Evolutionary conservation across 1,284 basidiomycete genomes (phyloP).

Genomic region (Coriolopsis trogii): DNA sequence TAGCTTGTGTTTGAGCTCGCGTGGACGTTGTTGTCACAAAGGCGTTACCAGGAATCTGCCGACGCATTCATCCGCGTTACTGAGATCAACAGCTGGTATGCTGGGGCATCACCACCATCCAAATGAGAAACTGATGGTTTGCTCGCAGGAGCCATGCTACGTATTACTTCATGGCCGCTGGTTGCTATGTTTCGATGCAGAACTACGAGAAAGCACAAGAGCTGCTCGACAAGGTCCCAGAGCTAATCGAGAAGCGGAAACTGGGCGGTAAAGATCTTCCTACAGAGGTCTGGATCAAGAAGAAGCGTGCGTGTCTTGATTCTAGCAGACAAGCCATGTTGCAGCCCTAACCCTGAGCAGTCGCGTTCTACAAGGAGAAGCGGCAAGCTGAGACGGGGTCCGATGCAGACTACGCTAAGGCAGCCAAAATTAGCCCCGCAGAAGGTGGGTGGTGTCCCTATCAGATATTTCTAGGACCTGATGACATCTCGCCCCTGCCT

Average conservation of each 20-base stretch:
- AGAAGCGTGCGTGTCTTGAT: constrained; percentile 50
- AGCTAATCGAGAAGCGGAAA: constrained; percentile 59
- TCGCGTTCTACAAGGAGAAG: constrained; percentile 74
- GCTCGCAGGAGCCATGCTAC: constrained; percentile 72
- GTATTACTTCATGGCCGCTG: constrained; percentile 75
- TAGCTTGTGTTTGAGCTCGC: constrained; percentile 78
- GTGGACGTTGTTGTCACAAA: constrained; percentile 70
- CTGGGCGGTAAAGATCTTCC: constrained; percentile 70
- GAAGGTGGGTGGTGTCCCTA: constrained; percentile 51
- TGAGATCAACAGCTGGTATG: constrained; percentile 69
- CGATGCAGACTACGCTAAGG: constrained; percentile 50
- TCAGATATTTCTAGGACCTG: background rate
- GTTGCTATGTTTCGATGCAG: constrained; percentile 60
- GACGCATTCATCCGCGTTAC: constrained; percentile 66
- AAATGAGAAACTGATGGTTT: background rate
- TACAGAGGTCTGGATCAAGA: constrained; percentile 75
- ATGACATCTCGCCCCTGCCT: no score
- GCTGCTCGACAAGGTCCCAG: constrained; percentile 65
- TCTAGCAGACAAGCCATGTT: background rate
- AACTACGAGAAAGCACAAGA: constrained; percentile 56
- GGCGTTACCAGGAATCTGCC: constrained; percentile 67
- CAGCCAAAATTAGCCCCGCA: constrained; percentile 65
- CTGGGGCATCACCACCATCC: background rate
- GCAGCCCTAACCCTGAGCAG: constrained; percentile 38
- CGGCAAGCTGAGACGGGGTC: constrained; percentile 55